Base-by-base conservation (phyloP, 2,329 filamentous ascomycete species). In the Bimuria novae-zelandiae region DNA sequence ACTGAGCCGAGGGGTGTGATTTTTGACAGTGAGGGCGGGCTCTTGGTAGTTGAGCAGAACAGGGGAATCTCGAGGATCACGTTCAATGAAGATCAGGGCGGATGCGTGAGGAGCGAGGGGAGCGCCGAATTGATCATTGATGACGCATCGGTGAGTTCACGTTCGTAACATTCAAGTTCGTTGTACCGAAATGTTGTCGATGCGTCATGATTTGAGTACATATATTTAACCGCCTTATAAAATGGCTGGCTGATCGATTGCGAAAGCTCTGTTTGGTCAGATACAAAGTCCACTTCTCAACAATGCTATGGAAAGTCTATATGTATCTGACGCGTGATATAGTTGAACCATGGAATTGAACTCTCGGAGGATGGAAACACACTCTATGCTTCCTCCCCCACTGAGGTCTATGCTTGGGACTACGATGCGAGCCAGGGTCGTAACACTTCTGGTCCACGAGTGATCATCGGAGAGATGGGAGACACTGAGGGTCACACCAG, bases 381-480 rank as follows among this genome's bases (percentile, higher is more conserved):
- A 3, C 74, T 83, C 8, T 82, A 81, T 59, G 80, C 77, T 14
- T 89, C 87, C 0, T 82, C 80, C 1, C 66, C 78, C 5, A 77
- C 82, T 42, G 75, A 78, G n/a, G 85, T 89, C 29, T 87, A 79
- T 64, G 76, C 82, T 2, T 91, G 86, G 84, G 68, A 77, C 23
- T 92, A 92, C 67, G 79, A 89, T 65, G 73, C 82, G n/a, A 65
- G 70, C 2, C 71, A 77, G 7, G 76, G 75, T 42, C 66, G 65
- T 19, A 75, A 73, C 36, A 79, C 80, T 3, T 78, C 84, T 37
- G 74, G 74, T 41, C 76, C 76, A 53, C 72, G 70, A 51, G 83
- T 80, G 3, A 54, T 91, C 4, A 76, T 92, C 41, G 76, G 75
- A 32, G 84, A 84, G 59, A 89, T 90, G 86, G 77, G 68, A 12